Evolutionary conservation across 768 basidiomycete species (phyloP).

Genomic region (Termitomyces heimii): DNA sequence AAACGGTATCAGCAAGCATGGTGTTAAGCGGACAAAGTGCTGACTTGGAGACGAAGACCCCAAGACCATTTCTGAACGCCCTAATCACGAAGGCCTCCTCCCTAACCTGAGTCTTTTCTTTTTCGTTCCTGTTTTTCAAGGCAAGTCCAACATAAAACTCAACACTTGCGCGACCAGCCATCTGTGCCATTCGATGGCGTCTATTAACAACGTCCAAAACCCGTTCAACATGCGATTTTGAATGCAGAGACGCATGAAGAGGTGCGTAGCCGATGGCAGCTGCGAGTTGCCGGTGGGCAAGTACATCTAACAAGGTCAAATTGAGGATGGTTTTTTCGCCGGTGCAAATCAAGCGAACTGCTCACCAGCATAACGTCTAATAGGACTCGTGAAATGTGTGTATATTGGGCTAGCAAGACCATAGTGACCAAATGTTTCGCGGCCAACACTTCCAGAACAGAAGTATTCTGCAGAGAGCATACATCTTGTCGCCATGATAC

Average conservation of each 20-base stretch:
- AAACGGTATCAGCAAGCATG: neutral
- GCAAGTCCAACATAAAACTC: constrained; percentile 98
- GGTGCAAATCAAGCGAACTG: neutral
- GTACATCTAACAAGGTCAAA: constrained; percentile 55
- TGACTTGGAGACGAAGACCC: constrained; percentile 94
- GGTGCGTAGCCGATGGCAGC: constrained; percentile 83
- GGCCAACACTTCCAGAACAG: constrained; percentile 88
- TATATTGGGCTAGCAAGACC: constrained; percentile 97
- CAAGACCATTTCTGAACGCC: constrained; percentile 89
- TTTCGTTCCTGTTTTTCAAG: constrained; percentile 61
- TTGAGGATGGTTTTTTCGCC: neutral
- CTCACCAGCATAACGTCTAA: constrained; percentile 89
- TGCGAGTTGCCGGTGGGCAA: constrained; percentile 89
- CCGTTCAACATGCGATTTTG: constrained; percentile 83
- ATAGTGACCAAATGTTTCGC: constrained; percentile 94
- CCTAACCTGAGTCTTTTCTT: constrained; percentile 37
- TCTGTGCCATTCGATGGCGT: constrained; percentile 94
- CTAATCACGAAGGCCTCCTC: constrained; percentile 94
- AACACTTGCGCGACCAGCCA: constrained; percentile 93
- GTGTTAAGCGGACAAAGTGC: constrained; percentile 18
- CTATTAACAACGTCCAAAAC: constrained; percentile 83
- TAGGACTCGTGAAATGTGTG: constrained; percentile 98
- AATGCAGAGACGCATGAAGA: constrained; percentile 84
- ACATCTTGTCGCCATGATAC: constrained; percentile 98
- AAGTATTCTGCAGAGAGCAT: constrained; percentile 99